These are phyloP conservation scores for Bipolaris gigantea DNA, from an alignment of 2,329 filamentous ascomycete species.

Conservation along the genomic window DNA sequence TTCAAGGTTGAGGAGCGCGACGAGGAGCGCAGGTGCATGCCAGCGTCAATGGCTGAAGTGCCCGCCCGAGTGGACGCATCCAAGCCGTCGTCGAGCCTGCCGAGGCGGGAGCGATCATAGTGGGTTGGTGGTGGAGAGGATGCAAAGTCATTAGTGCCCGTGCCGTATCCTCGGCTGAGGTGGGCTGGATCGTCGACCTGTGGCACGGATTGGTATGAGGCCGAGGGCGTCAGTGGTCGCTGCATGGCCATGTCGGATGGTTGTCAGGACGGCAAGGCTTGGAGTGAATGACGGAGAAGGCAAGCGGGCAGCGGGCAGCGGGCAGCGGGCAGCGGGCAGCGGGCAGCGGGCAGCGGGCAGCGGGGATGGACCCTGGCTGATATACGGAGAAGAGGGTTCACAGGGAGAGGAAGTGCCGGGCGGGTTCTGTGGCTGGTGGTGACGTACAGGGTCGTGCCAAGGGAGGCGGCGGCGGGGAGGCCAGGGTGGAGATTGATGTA, in stretches of 20 bases:
- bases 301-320: constrained; percentile 3
- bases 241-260: constrained; percentile 28
- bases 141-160: constrained; percentile 45
- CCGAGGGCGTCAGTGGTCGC: constrained; percentile 24
- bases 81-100: constrained; percentile 71
- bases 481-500: constrained; percentile 19
- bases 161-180: constrained; percentile 41
- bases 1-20: constrained; percentile 54
- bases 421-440: constrained; percentile 21
- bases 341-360: constrained; percentile 3
- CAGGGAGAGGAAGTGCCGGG: constrained; percentile 3
- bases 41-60: constrained; percentile 63
- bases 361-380: constrained; percentile 7
- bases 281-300: not conserved
- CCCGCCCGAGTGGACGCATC: constrained; percentile 69
- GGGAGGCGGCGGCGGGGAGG: constrained; percentile 8
- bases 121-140: constrained; percentile 35
- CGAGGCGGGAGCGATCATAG: constrained; percentile 32
- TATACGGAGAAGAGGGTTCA: constrained; percentile 8
- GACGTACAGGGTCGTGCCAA: constrained; percentile 23
- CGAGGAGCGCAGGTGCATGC: constrained; percentile 61
- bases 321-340: constrained; percentile 2
- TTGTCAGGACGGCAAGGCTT: constrained; percentile 4
- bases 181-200: constrained; percentile 42
- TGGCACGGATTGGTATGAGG: constrained; percentile 43